Evolutionary conservation across 768 basidiomycete genomes (phyloP), one percentile per base, ranked within the genome.

Genomic region (Tylopilus subfusipes): DNA sequence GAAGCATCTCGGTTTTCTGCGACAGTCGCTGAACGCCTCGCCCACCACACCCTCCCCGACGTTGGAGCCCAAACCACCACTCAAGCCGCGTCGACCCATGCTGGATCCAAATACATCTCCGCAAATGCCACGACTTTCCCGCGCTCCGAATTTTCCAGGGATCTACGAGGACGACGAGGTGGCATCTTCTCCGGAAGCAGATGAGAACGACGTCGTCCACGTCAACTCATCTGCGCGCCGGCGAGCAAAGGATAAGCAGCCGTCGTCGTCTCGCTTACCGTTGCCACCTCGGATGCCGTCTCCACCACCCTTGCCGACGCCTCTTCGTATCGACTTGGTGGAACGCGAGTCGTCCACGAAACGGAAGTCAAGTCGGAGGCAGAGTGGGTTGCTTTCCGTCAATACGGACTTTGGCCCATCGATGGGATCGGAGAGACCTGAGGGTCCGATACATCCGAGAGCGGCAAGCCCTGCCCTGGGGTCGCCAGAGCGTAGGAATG

Each of bases 81-180:
- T 80, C 0, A 80, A 76, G 52, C 79, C 76, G 13, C 79, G 77
- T 55, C 80, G 79, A 53, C 80, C 79, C 25, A 63, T 70, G 21
- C 63, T 70, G 36, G 73, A 76, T 61, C 72, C 72, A 12, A 73
- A 73, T 49, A 54, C 73, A 52, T 79, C 80, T 16, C 82, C 81
- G 1, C 77, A 78, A 51, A 69, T 73, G 24, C 76, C 76, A 58
- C 82, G 85, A 38, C 75, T 88, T 51, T 79, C 85, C n/a, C 80
- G 83, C 47, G 73, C 81, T 38, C 88, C 85, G 10, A 84, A 79
- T 49, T 66, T 88, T 34, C 86, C 86, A 0, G 83, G 80, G 16
- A 88, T 88, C 50, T 62, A 72, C 29, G 86, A 88, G 63, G 87
- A 88, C 42, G 84, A 86, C 1, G 87, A 89, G 63, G 75, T 76